These are phyloP conservation scores for Choanephora cucurbitarum DNA, from an alignment of 371 early-diverging fungal genomes.

Conservation along the genomic window DNA sequence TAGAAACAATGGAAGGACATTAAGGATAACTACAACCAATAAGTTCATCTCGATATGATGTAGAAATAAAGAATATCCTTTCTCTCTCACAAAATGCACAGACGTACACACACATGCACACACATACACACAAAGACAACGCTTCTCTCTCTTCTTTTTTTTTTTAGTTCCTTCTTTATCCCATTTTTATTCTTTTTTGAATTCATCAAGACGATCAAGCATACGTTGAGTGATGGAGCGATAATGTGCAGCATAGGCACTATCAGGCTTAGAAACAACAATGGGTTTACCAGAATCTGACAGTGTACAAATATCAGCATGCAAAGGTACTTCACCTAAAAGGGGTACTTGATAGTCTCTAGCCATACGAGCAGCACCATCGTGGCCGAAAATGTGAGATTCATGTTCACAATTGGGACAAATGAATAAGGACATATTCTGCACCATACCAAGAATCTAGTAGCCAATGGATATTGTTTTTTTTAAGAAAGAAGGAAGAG, in stretches of 20 bases:
- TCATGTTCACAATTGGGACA: constrained; percentile 83
- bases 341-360: constrained; percentile 63
- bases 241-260: constrained; percentile 64
- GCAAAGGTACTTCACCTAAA: constrained; percentile 80
- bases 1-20: constrained; percentile 79
- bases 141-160: not conserved
- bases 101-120: too few relatives aligned
- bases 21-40: constrained; percentile 64
- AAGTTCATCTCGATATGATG: constrained; percentile 5
- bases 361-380: constrained; percentile 66
- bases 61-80: not conserved
- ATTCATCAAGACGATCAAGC: constrained; percentile 29
- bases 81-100: not conserved
- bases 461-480: too few relatives aligned
- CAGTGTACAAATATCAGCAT: constrained; percentile 70
- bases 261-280: constrained; percentile 67
- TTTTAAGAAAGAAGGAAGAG: too few relatives aligned
- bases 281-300: constrained; percentile 83
- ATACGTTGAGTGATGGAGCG: constrained; percentile 63
- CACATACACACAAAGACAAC: not conserved
- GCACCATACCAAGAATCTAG: constrained; percentile 85
- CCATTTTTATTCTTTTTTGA: constrained; percentile 2
- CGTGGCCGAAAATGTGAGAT: constrained; percentile 79
- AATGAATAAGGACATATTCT: constrained; percentile 87
- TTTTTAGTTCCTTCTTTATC: not conserved